Conservation (phyloP, 768 basidiomycete genomes). For the Rhizopogon vesiculosus region DNA sequence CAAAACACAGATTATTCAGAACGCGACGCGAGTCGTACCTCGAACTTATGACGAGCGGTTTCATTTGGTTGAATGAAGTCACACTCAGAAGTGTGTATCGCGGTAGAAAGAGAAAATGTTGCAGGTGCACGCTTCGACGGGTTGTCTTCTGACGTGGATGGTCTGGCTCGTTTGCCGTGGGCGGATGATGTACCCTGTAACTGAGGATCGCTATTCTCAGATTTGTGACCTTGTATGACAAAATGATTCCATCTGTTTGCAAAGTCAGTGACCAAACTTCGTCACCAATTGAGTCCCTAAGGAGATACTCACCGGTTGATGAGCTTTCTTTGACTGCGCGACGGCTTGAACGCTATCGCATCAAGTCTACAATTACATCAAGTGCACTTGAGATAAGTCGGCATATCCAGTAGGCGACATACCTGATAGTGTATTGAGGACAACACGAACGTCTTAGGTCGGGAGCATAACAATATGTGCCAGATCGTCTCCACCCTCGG, state of each 20-base stretch:
- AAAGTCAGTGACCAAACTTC: not conserved
- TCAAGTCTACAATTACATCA: constrained; percentile 49
- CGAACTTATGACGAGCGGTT: constrained; percentile 48
- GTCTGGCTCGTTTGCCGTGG: not conserved
- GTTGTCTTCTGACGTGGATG: not conserved
- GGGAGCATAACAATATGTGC: constrained; percentile 84
- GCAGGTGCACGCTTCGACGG: not conserved
- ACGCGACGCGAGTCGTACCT: constrained; percentile 34
- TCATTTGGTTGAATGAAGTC: constrained; percentile 23
- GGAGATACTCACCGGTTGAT: constrained; percentile 52
- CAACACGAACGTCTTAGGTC: constrained; percentile 81
- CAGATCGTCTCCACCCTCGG: constrained; percentile 81
- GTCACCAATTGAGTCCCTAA: not conserved
- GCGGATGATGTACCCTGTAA: not conserved
- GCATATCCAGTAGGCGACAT: constrained; percentile 12
- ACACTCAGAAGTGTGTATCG: constrained; percentile 56
- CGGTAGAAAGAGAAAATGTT: constrained; percentile 37
- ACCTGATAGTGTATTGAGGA: constrained; percentile 94
- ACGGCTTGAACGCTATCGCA: constrained; percentile 58
- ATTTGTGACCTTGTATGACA: constrained; percentile 40
- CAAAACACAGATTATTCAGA: not conserved
- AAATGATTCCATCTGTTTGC: constrained; percentile 66
- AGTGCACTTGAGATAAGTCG: not conserved
- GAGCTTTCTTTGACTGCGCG: constrained; percentile 71
- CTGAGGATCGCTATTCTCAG: constrained; percentile 14